Conservation (phyloP, 164 flowering plant species). For the grape (Vitis vinifera) region ASM3070453v1 NC_081817.1:4871501-4872000, state of each 20-base stretch:
- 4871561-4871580: too few relatives aligned
- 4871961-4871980: conserved; percentile 25
- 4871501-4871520: too few relatives aligned
- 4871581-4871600: too few relatives aligned
- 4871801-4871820: neutral
- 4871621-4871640: too few relatives aligned
- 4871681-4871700: too few relatives aligned
- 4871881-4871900: conserved; percentile 10
- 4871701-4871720: neutral
- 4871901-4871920: neutral
- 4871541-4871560: neutral
- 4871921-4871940: conserved; percentile 17
- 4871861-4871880: conserved; percentile 6
- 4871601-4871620: too few relatives aligned
- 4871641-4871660: too few relatives aligned
- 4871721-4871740: neutral
- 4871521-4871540: too few relatives aligned
- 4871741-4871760: neutral
- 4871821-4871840: conserved; percentile 1
- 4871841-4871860: conserved; percentile 12
- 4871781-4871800: neutral
- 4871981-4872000: conserved; percentile 65
- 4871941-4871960: conserved; percentile 28
- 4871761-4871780: neutral
- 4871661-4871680: too few relatives aligned